Evolutionary conservation across 495 filamentous ascomycete species (phyloP).

Genomic region (Bathelium albidoporum): DNA sequence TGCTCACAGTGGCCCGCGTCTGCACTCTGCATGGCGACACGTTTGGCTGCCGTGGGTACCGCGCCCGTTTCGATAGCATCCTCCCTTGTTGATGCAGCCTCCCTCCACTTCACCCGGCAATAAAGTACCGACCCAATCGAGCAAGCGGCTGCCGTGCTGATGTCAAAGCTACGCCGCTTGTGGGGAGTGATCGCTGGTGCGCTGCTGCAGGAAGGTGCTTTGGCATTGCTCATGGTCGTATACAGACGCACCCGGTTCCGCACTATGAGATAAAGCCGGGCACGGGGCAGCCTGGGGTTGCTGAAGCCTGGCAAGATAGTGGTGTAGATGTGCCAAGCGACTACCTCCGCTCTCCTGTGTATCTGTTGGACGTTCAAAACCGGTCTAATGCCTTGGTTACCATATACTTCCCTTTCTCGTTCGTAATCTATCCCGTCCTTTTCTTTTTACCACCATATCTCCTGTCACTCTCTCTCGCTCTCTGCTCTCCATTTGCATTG

Average conservation of each 20-base stretch:
- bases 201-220: not conserved
- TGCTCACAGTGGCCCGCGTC: too few relatives aligned
- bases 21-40: not conserved
- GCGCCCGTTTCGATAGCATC: not conserved
- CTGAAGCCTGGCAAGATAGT: not conserved
- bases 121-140: not conserved
- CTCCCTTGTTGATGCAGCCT: not conserved
- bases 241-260: not conserved
- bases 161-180: constrained; percentile 1
- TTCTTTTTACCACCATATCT: too few relatives aligned
- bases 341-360: not conserved
- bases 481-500: too few relatives aligned
- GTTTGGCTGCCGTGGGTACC: not conserved
- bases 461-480: too few relatives aligned
- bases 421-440: not conserved
- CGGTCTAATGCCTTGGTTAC: not conserved
- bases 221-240: not conserved
- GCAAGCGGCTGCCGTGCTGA: not conserved
- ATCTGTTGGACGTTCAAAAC: constrained; percentile 1
- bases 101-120: not conserved
- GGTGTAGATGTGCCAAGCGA: not conserved
- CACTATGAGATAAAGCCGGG: not conserved
- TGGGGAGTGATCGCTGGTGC: not conserved
- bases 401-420: not conserved
- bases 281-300: not conserved